Base-by-base conservation (phyloP, 257 asterid genomes). In the Plantago major region DNA sequence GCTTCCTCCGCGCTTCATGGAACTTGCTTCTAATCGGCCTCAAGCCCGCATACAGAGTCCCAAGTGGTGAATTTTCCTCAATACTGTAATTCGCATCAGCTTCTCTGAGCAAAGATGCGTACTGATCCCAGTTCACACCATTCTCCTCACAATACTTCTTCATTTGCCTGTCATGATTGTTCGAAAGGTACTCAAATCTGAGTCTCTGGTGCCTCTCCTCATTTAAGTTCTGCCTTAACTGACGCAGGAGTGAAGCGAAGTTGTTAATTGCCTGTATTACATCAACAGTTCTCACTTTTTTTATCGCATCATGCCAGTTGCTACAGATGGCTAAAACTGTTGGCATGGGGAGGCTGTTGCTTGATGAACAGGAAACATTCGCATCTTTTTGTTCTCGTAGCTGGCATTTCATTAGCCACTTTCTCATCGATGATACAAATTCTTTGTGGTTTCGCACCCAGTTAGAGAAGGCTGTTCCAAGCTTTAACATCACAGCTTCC, bases 401-500 rank as follows among this genome's bases (percentile, higher is more conserved):
- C 10, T 44, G n/a, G 56, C 49, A 58, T 48, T 67, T 58, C 30
- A 47, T 7, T 9, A 67, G 42, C 56, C 70, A 65, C 9, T 65
- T 44, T 33, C 54, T 65, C 46, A 65, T 44, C 17, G 37, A 14
- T 14, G 10, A 46, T 30, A 55, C 60, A 60, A 67, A 60, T n/a
- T 51, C 67, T 43, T 46, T 44, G 46, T 51, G 61, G 46, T 48
- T 43, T n/a, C 33, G 60, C 56, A 33, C 52, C 67, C 73, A 67
- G 19, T 44, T 43, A 5, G 33, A n/a, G 44, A 43, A 66, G 11
- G 49, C 10, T 9, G 43, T 46, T 16, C 51, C 47, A 9, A 66
- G 65, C 47, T 57, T 58, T 48, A 13, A 42, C 22, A 57, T 38
- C 58, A 11, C 58, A 7, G 44, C 8, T 59, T 43, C 52, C 50